These are phyloP conservation scores for Chrysanthemum makinoi DNA, from an alignment of 129 eudicot genomes.

Conservation along the genomic window DNA sequence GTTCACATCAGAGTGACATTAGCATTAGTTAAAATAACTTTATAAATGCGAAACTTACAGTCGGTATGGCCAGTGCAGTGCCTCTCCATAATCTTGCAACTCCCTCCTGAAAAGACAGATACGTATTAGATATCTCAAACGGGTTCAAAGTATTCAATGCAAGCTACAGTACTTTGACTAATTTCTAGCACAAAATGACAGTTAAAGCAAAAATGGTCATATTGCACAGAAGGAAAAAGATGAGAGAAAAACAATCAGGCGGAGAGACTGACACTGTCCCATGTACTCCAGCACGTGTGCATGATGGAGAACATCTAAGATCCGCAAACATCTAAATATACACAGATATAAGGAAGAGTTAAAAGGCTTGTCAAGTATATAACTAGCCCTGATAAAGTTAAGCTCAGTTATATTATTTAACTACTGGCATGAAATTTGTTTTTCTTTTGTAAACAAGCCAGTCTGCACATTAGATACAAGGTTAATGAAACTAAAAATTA, in stretches of 20 bases:
- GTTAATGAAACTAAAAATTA: no score
- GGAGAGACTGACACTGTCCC: slow-evolving; percentile 97
- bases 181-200: no score
- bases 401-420: not conserved
- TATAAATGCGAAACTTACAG: slow-evolving; percentile 43
- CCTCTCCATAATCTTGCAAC: slow-evolving; percentile 89
- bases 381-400: not conserved
- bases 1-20: slow-evolving; percentile 14
- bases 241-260: slow-evolving; percentile 59
- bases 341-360: not conserved
- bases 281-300: slow-evolving; percentile 90
- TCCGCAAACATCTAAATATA: slow-evolving; percentile 92
- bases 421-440: not conserved
- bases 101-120: slow-evolving; percentile 63
- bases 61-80: slow-evolving; percentile 94
- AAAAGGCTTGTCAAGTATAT: slow-evolving; percentile 14
- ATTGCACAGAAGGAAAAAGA: not conserved
- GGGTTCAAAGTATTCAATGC: not conserved
- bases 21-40: not conserved
- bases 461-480: no score
- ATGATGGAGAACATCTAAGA: slow-evolving; percentile 95
- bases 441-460: no score
- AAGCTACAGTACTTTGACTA: not conserved
- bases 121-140: slow-evolving; percentile 9
- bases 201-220: not conserved